A percentile compares a stretch with the other conserved stretches of the same genome.
Conservation (phyloP, 129 eudicot species). For the Flaveria robusta region DNA sequence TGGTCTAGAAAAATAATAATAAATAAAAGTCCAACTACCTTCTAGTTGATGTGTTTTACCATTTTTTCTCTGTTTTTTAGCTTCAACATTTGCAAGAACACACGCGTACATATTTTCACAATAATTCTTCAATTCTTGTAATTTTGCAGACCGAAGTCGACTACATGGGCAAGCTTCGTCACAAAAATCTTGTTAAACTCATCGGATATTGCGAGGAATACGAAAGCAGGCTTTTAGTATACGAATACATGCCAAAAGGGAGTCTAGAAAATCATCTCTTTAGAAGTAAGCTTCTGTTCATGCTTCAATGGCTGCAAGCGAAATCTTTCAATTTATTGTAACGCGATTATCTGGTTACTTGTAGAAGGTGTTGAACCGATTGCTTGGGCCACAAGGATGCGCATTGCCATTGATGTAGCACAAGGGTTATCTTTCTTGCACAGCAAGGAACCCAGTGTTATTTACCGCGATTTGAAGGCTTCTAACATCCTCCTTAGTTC, state of each 20-base stretch:
- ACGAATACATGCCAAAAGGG: conserved; percentile 76
- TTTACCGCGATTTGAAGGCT: conserved; percentile 73
- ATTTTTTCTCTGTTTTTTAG: not conserved
- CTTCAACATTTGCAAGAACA: not conserved
- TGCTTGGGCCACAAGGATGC: conserved; percentile 62
- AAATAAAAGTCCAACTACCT: not conserved
- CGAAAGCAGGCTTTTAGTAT: conserved; percentile 58
- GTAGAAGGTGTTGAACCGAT: conserved; percentile 64
- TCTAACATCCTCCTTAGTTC: conserved; percentile 66
- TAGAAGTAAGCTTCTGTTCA: conserved; percentile 48
- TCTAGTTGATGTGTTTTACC: not conserved
- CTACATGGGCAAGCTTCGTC: conserved; percentile 65
- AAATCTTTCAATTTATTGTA: not conserved
- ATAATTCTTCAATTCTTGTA: not conserved
- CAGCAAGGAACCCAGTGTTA: conserved; percentile 55
- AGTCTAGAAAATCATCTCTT: conserved; percentile 64
- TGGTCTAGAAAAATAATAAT: not conserved
- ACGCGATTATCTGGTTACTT: conserved; percentile 17
- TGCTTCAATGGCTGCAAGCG: not conserved
- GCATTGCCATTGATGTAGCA: conserved; percentile 69
- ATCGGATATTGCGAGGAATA: conserved; percentile 69
- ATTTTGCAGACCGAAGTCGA: conserved; percentile 67
- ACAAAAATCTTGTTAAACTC: conserved; percentile 65
- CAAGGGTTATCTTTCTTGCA: conserved; percentile 70
- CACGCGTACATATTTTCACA: not conserved